Evolutionary conservation across 257 asterid species (phyloP).

Genomic region (Solanum tacnaense): DNA sequence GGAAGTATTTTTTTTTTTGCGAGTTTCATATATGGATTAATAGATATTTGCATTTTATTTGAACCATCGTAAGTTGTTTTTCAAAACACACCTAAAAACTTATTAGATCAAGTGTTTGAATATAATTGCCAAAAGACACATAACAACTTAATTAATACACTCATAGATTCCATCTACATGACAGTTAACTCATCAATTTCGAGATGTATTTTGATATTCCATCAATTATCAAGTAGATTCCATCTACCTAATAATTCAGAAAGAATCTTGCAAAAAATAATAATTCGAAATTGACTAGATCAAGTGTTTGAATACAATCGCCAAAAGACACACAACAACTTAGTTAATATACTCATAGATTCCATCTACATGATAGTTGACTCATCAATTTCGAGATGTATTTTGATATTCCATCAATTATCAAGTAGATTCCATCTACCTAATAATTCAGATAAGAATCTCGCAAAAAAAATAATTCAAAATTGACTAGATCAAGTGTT

Average conservation of each 20-base stretch:
- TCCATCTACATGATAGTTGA: neutral
- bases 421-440: too few species aligned
- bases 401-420: too few species aligned
- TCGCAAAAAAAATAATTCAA: fast-evolving
- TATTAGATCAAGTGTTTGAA: neutral
- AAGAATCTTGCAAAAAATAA: too few species aligned
- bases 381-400: too few species aligned
- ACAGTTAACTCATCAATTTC: too few species aligned
- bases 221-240: too few species aligned
- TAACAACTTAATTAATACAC: too few species aligned
- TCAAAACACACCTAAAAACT: fast-evolving
- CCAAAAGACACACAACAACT: neutral
- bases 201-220: too few species aligned
- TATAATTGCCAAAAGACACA: fast-evolving
- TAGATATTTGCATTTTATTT: neutral
- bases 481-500: neutral
- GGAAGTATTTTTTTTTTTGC: neutral
- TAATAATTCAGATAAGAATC: neutral
- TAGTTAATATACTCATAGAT: too few species aligned
- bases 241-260: neutral
- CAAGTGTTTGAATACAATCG: neutral
- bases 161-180: neutral
- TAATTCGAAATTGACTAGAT: too few species aligned
- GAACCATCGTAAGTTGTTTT: fast-evolving
- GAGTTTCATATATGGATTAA: neutral